Conservation (phyloP, 768 basidiomycete genomes). For the Rhodotorula diobovata region DNA sequence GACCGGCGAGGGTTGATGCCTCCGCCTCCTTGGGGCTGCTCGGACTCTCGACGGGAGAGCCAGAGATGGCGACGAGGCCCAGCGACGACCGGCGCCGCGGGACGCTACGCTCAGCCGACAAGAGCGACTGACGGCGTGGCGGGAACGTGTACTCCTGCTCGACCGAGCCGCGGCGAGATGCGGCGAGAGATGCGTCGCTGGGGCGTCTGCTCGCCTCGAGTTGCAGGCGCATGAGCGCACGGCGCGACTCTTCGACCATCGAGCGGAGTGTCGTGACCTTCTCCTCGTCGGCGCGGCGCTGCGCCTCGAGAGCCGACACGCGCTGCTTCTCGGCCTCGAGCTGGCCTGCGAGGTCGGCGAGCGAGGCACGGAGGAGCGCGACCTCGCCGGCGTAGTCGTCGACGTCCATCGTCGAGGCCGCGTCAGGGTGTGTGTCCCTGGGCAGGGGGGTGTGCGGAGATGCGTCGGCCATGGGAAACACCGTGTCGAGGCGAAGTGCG, state of each 20-base stretch:
- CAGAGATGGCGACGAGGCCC: slow-evolving; percentile 25
- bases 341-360: slow-evolving; percentile 28
- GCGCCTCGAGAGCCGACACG: slow-evolving; percentile 20
- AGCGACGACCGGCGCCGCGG: slow-evolving; percentile 30
- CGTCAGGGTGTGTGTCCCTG: not conserved
- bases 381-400: slow-evolving; percentile 30
- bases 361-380: slow-evolving; percentile 17
- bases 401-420: not conserved
- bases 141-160: slow-evolving; percentile 17
- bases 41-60: slow-evolving; percentile 4
- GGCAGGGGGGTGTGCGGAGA: not conserved
- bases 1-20: slow-evolving; percentile 5
- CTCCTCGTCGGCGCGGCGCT: slow-evolving; percentile 30
- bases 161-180: slow-evolving; percentile 5
- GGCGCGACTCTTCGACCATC: slow-evolving; percentile 38
- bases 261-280: slow-evolving; percentile 37
- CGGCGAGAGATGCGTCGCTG: not conserved
- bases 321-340: slow-evolving; percentile 29
- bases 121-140: slow-evolving; percentile 19
- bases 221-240: slow-evolving; percentile 38
- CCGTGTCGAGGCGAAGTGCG: no score
- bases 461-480: no score
- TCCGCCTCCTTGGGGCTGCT: not conserved
- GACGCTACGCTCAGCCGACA: not conserved
- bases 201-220: slow-evolving; percentile 20